Conservation (phyloP, 1,139 yeast genomes). For the Geotrichum candidum region DNA sequence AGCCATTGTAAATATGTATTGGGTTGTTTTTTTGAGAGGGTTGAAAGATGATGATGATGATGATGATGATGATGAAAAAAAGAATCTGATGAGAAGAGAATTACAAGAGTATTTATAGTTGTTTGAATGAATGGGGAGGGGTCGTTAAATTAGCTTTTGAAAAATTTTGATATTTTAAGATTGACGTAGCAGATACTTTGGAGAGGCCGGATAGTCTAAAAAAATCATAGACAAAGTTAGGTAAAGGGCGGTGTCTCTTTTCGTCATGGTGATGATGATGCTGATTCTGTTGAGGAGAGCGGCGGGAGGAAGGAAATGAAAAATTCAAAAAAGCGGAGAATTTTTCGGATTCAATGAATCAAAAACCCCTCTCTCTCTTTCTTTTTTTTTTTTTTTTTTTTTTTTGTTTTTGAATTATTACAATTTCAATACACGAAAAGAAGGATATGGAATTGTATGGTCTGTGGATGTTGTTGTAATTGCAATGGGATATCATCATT, state of each 20-base stretch:
- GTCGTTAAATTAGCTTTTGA: not conserved
- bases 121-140: not conserved
- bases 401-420: too few relatives aligned
- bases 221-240: not conserved
- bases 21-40: not conserved
- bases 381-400: too few relatives aligned
- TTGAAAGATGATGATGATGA: not conserved
- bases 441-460: too few relatives aligned
- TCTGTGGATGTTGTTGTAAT: too few relatives aligned
- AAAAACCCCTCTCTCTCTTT: not conserved
- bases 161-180: not conserved
- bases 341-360: not conserved
- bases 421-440: too few relatives aligned
- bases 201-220: not conserved
- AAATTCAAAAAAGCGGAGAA: not conserved
- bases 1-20: conserved; percentile 16
- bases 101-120: conserved; percentile 9
- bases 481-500: too few relatives aligned
- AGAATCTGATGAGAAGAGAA: not conserved
- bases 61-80: conserved; percentile 2
- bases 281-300: not conserved
- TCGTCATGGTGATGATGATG: not conserved
- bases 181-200: not conserved
- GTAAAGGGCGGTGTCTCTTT: not conserved
- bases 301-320: not conserved